Evolutionary conservation across 352 stramenopile genomes (phyloP).

Genomic region (Phytophthora pinifolia): DNA sequence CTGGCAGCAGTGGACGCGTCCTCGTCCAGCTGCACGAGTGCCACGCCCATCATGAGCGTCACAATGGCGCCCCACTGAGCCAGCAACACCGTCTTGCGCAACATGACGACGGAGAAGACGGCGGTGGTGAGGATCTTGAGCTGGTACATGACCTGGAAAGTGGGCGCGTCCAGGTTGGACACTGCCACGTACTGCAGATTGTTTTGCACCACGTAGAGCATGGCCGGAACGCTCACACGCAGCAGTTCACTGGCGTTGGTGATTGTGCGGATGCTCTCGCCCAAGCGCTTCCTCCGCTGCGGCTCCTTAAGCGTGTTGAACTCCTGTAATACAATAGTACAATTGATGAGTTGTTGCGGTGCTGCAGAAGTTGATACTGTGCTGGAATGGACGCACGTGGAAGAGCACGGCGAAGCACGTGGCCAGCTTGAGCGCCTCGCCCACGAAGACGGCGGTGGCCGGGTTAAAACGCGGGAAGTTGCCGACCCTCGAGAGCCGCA

Average conservation of each 20-base stretch:
- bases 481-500: slow-evolving; percentile 79
- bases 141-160: slow-evolving; percentile 86
- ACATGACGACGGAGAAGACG: slow-evolving; percentile 82
- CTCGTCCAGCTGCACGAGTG: slow-evolving; percentile 75
- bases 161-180: slow-evolving; percentile 78
- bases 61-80: slow-evolving; percentile 80
- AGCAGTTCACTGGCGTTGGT: slow-evolving; percentile 66
- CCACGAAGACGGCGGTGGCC: slow-evolving; percentile 71
- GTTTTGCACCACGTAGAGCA: slow-evolving; percentile 87
- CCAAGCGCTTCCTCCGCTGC: slow-evolving; percentile 29
- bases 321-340: slow-evolving; percentile 22
- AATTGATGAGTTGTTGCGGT: neutral
- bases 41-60: slow-evolving; percentile 80
- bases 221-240: slow-evolving; percentile 70
- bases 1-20: slow-evolving; percentile 15
- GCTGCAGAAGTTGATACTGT: neutral
- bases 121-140: slow-evolving; percentile 89
- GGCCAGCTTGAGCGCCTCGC: slow-evolving; percentile 73
- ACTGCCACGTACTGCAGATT: slow-evolving; percentile 83
- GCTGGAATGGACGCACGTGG: slow-evolving; percentile 22
- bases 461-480: slow-evolving; percentile 72
- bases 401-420: slow-evolving; percentile 49
- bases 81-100: slow-evolving; percentile 67
- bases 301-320: slow-evolving; percentile 25
- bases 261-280: slow-evolving; percentile 41